Conservation (phyloP, 2,329 filamentous ascomycete genomes). For the Geosmithia putterillii region DNA sequence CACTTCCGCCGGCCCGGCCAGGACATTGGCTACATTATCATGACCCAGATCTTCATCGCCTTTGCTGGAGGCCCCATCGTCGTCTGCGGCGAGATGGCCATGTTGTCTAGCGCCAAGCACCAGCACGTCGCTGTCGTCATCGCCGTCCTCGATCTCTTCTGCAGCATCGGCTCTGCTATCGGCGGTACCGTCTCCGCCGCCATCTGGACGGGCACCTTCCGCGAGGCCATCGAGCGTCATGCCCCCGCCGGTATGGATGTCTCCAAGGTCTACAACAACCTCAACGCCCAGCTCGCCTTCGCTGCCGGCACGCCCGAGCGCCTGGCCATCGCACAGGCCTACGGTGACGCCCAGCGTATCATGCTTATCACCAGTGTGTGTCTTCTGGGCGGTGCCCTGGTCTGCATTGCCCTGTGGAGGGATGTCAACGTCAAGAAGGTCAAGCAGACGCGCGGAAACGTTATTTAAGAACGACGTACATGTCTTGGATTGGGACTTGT, state of each 20-base stretch:
- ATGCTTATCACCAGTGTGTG: constrained; percentile 23
- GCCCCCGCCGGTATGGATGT: constrained; percentile 22
- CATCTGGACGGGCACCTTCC: constrained; percentile 29
- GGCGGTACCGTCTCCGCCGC: constrained; percentile 28
- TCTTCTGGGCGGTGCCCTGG: constrained; percentile 12
- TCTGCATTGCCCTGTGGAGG: constrained; percentile 14
- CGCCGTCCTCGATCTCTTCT: constrained; percentile 29
- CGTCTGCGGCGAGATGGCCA: constrained; percentile 41
- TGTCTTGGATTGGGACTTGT: no score
- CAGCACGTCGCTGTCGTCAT: constrained; percentile 38
- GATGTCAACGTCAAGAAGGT: constrained; percentile 16
- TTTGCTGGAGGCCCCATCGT: constrained; percentile 41
- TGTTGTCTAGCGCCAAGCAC: constrained; percentile 43
- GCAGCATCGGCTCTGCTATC: constrained; percentile 29
- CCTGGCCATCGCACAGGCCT: constrained; percentile 31
- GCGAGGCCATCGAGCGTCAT: constrained; percentile 16
- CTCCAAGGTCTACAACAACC: constrained; percentile 27
- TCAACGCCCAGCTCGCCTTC: constrained; percentile 24
- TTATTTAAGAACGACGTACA: no score
- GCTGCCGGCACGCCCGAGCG: constrained; percentile 25
- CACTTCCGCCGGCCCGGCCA: constrained; percentile 23
- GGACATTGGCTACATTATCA: constrained; percentile 33
- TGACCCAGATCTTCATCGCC: constrained; percentile 41
- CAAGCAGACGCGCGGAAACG: constrained; percentile 9
- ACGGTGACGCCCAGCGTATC: constrained; percentile 30